These are phyloP conservation scores for Fusarium secorum DNA, from an alignment of 2,329 filamentous ascomycete genomes.

Conservation along the genomic window DNA sequence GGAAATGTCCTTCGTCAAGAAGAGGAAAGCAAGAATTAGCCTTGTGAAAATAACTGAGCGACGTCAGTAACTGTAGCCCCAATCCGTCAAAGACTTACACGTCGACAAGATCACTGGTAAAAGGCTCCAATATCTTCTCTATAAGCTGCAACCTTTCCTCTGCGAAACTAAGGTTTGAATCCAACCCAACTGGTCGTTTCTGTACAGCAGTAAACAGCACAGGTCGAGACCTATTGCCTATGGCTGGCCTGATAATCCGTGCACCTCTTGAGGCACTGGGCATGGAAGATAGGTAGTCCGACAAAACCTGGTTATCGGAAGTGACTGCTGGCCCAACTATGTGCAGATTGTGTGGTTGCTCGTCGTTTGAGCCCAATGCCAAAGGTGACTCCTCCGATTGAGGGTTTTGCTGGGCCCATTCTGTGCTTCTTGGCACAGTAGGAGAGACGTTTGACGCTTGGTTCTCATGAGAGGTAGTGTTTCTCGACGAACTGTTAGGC, in stretches of 20 bases:
- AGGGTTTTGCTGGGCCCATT: neutral
- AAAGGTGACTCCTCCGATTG: conserved; percentile 41
- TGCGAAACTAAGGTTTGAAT: conserved; percentile 49
- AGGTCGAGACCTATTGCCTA: conserved; percentile 46
- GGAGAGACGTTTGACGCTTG: neutral
- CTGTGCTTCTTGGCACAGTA: neutral
- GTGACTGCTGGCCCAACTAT: conserved; percentile 68
- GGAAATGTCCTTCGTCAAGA: conserved; percentile 63
- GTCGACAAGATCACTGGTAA: conserved; percentile 58
- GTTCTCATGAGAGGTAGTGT: neutral
- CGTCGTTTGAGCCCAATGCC: conserved; percentile 45
- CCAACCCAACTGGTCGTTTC: conserved; percentile 55
- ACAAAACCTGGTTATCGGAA: conserved; percentile 66
- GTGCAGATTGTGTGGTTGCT: conserved; percentile 55
- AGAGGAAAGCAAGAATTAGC: conserved; percentile 69
- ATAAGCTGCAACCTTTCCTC: conserved; percentile 61
- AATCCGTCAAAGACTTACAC: conserved; percentile 46
- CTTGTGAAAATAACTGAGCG: conserved; percentile 41
- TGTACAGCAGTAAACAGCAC: conserved; percentile 58
- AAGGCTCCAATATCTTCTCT: conserved; percentile 66
- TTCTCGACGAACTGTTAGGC: neutral
- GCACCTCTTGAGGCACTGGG: conserved; percentile 43
- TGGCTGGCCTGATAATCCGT: conserved; percentile 44
- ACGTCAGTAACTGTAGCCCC: conserved; percentile 1
- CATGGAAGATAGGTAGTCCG: conserved; percentile 60